phyloP scores from a whole-genome alignment of 495 filamentous ascomycete species.

The Aspergillus baeticus region DNA sequence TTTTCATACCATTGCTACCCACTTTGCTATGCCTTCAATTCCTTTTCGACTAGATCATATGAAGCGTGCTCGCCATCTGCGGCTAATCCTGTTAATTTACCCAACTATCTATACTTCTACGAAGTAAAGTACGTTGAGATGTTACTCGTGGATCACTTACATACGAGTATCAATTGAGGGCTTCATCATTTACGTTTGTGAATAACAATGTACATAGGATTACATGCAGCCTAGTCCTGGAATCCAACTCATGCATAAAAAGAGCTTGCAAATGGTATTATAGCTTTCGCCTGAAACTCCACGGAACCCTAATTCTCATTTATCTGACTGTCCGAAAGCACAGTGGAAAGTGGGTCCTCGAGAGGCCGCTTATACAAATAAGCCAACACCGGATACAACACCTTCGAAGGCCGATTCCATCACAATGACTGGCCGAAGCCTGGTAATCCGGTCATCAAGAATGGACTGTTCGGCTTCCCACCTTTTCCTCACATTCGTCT shows the following conservation, averaged over 20 bases:
- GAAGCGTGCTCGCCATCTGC: background rate
- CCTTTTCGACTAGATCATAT: constrained; percentile 1
- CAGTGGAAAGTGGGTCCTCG: background rate
- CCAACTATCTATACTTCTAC: too few species aligned
- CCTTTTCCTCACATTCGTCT: constrained; percentile 30
- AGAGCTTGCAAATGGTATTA: background rate
- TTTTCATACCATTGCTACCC: constrained; percentile 7
- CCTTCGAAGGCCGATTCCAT: constrained; percentile 31
- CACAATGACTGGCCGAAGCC: constrained; percentile 32
- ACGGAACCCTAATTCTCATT: background rate
- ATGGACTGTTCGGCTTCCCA: constrained; percentile 42
- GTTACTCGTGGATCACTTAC: too few species aligned
- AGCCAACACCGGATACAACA: constrained; percentile 33
- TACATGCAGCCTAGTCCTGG: background rate
- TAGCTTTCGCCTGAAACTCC: constrained; percentile 1
- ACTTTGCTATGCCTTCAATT: background rate
- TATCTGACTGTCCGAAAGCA: background rate
- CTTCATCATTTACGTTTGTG: too few species aligned
- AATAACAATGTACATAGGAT: too few species aligned
- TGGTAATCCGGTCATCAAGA: constrained; percentile 39
- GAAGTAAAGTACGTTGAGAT: too few species aligned
- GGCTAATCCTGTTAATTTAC: background rate
- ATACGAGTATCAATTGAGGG: too few species aligned
- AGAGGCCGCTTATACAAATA: constrained; percentile 24
- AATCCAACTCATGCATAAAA: background rate